Evolutionary conservation across 2,329 filamentous ascomycete genomes (phyloP), one percentile per base, ranked within the genome.

Genomic region (Microsporum ferrugineum): DNA sequence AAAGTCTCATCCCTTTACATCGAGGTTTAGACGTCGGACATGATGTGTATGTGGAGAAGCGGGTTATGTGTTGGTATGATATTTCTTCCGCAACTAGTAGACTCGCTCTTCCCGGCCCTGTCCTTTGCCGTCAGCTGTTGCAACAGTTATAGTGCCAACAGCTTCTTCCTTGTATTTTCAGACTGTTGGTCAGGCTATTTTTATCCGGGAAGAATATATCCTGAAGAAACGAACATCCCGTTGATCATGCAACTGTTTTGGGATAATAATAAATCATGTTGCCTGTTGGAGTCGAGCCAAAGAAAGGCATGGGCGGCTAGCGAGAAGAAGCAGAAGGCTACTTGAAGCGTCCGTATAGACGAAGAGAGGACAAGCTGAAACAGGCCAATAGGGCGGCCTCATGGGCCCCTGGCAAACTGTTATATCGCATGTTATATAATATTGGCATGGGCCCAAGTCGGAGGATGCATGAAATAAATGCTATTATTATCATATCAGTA

Each of bases 251-350:
- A 23, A 47, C 43, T 47, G 17, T 23, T 12, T 27, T 38, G 49
- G 12, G 49, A 55, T 34, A 36, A 34, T 34, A 55, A 36, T 36
- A 55, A 55, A n/a, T 55, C 14, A 5, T 27, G 49, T 55, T 55
- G 31, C 31, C 33, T 55, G 49, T 55, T 55, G 31, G 49, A n/a
- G 14, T 38, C 31, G 17, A 23, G 6, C 49, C 49, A 33, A 55
- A 55, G 49, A 55, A 55, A 55, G 17, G 17, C 49, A 55, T 31
- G 49, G 49, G 49, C 49, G 49, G 49, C 49, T 31, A 55, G 33
- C 10, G 49, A 36, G 31, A 55, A 7, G 6, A 34, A 12, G 14
- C 2, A 17, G 31, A 34, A n/a, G 23, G 49, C 10, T 14, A 53
- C 23, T 47, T 23, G 49, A 36, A 2, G 31, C 6, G 8, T 55